A percentile compares a stretch with the other conserved stretches of the same genome.
Evolutionary conservation across 139 green algal species (phyloP).

Genomic region (Haematococcus sp.): DNA sequence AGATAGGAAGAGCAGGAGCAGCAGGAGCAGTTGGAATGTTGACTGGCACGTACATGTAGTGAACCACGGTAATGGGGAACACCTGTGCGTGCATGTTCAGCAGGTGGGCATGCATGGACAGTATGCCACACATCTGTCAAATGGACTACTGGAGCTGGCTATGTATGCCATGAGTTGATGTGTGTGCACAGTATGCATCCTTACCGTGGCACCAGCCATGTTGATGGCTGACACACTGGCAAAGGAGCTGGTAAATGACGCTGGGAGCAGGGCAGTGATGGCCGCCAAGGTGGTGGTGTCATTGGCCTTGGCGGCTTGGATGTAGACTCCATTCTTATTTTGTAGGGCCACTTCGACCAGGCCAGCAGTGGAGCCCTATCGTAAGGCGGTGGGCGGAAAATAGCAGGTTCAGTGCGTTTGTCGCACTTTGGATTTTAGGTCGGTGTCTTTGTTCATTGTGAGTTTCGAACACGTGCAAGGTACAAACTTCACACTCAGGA

Average conservation of each 20-base stretch:
- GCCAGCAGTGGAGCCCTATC: background rate
- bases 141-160: background rate
- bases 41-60: conserved; percentile 13
- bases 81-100: too few relatives aligned
- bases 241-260: conserved; percentile 19
- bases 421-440: background rate
- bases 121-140: too few relatives aligned
- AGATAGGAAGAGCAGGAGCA: too few relatives aligned
- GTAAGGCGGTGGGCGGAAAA: background rate
- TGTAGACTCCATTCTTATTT: background rate
- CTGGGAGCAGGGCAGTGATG: background rate
- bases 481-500: too few relatives aligned
- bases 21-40: too few relatives aligned
- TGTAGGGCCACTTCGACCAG: conserved; percentile 14
- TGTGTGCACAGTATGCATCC: background rate
- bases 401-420: background rate
- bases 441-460: background rate
- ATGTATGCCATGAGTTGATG: conserved; percentile 14
- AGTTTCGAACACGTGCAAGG: background rate
- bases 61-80: background rate
- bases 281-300: conserved; percentile 6
- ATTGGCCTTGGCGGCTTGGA: background rate
- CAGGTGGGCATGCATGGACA: too few relatives aligned
- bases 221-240: background rate
- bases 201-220: conserved; percentile 10